Evolutionary conservation across 139 green algal species (phyloP), one percentile per base, ranked within the genome.

Genomic region (Parachlorella kessleri): DNA sequence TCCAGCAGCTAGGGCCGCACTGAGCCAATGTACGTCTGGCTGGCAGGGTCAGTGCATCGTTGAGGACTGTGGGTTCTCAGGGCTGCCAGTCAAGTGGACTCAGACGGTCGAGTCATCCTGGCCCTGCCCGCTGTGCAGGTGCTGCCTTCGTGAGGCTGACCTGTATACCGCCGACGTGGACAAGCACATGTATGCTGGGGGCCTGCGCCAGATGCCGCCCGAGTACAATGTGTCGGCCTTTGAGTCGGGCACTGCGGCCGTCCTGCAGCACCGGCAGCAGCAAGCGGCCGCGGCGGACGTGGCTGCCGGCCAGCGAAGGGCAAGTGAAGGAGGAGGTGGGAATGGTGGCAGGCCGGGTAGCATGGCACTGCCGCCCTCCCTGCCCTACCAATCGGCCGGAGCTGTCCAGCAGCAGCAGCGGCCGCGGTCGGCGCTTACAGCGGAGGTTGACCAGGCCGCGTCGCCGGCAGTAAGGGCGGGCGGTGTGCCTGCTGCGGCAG

Each of bases 141-240:
- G 72, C 42, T 80, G 65, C 73, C 72, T 81, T 67, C 81, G 91
- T 79, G 75, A 72, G 30, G 79, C 89, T 32, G 67, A 73, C 8
- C 83, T 95, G 65, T 88, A 59, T 73, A 95, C 88, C 3, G 77
- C 63, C 4, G 82, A 92, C 38, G 36, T 87, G 1, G 82, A 90
- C 36, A 77, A 73, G 5, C 39, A 80, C 30, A 83, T 77, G 18
- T 67, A 66, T 8, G 72, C 55, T 5, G 70, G 88, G 7, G 90
- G 90, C 2, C 79, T 95, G 48, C 77, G 88, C 32, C 87, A 84
- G 18, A 88, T 81, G 33, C 36, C 41, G 0, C 3, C 40, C 33
- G 66, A 80, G 33, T 78, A 68, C 42, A 73, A 79, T 18, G 72
- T 66, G 69, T 84, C 79, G 6, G 79, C 79, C 0, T 63, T 84